Evolutionary conservation across 140 eudicot genomes (phyloP), one percentile per base, ranked within the genome.

Genomic region (Ambrosia hybrid): DNA sequence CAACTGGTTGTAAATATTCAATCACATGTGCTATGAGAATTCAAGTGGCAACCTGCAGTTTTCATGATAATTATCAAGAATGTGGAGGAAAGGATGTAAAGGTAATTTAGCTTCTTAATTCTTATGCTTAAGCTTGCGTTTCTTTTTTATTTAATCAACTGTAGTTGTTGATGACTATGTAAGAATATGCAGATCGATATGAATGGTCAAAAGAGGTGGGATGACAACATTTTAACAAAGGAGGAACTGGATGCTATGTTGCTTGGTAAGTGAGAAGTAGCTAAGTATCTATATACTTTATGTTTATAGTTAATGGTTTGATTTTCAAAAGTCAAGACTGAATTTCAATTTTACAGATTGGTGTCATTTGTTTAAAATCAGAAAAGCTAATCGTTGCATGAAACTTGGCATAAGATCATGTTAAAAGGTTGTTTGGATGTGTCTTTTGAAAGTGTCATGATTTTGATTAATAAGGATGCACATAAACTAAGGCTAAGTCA

Each of bases 1-100:
- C 96, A 89, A 30, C 80, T 96, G 0, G 77, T 92, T 34, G 95
- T 89, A 11, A 89, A 83, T 59, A 89, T 92, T 66, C 98, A 92
- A 64, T 81, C 96, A 51, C 88, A 6, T 82, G 91, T 77, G 89
- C 92, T n/a, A 89, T 74, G 79, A 85, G 98, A 82, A 67, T 86
- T 68, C 90, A 92, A 61, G 80, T 80, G 69, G 81, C 11, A 13
- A 82, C 82, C 73, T 74, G 49, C 55, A 64, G 73, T 64, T 48
- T 45, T 16, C 75, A 62, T 76, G 64, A 49, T 30, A 39, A 45
- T 46, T 45, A 53, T 56, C 84, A 76, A 57, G 88, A 76, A 60
- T 11, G 34, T 72, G 74, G 74, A 78, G 87, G 81, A 78, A 86
- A 75, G 63, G 91, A 83, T 53, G 83, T 87, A 55, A 84, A 86